Percentiles rank a stretch among this genome's conserved stretches.
Evolutionary conservation across 2,329 filamentous ascomycete species (phyloP).

Genomic region (Ceratocystis cubensis): DNA sequence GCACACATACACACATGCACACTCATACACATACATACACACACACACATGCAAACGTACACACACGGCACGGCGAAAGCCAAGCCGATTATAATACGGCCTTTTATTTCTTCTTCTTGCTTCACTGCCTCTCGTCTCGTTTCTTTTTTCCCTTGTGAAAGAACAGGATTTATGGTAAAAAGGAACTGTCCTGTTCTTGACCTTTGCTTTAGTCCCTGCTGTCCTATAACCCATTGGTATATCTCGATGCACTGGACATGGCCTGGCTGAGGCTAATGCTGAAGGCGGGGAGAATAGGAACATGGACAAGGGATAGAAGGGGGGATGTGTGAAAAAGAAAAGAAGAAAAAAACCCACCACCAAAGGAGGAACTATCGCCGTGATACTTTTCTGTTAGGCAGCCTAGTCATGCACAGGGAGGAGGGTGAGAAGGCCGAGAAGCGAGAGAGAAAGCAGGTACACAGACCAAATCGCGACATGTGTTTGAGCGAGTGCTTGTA

Average conservation of each 20-base stretch:
- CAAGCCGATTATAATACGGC: too few relatives aligned
- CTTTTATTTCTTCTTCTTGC: not conserved
- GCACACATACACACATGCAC: too few relatives aligned
- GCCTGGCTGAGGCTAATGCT: not conserved
- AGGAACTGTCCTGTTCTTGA: too few relatives aligned
- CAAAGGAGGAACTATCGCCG: not conserved
- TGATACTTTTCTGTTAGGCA: not conserved
- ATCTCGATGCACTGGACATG: not conserved
- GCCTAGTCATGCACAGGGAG: not conserved
- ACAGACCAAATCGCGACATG: not conserved
- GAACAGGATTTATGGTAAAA: not conserved
- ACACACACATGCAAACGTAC: too few relatives aligned
- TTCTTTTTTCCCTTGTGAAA: not conserved
- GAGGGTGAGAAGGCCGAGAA: not conserved
- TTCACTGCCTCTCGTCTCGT: not conserved
- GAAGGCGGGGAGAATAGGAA: not conserved
- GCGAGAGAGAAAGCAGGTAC: not conserved
- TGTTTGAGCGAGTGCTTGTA: not conserved
- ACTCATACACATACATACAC: too few relatives aligned
- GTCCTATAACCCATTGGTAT: not conserved
- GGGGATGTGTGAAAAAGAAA: not conserved
- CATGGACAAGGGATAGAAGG: not conserved
- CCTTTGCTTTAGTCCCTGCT: too few relatives aligned
- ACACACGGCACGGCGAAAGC: too few relatives aligned
- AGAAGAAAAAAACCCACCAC: not conserved